Evolutionary conservation across 2,329 filamentous ascomycete genomes (phyloP).

Genomic region (Cladosporium sp.): DNA sequence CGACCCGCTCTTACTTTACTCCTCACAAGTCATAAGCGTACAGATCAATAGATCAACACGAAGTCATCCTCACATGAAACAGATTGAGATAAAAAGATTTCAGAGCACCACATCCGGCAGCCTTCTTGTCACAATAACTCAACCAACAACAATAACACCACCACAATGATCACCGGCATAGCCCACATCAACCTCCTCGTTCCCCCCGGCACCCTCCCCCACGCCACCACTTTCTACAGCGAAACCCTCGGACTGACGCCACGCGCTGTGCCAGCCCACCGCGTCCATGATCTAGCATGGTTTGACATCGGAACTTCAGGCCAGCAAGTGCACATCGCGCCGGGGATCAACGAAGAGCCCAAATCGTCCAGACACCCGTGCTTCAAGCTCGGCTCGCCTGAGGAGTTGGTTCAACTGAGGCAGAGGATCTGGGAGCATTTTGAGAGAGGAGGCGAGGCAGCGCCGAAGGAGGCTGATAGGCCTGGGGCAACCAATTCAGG

Average conservation of each 20-base stretch:
- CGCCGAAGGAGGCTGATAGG: slow-evolving; percentile 52
- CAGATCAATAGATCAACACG: no score
- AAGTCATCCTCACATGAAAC: neutral
- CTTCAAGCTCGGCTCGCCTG: slow-evolving; percentile 48
- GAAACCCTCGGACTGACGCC: slow-evolving; percentile 52
- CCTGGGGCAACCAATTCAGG: slow-evolving; percentile 45
- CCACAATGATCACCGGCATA: slow-evolving; percentile 49
- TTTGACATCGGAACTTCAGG: slow-evolving; percentile 54
- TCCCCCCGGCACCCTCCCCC: slow-evolving; percentile 48
- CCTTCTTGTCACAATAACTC: no score
- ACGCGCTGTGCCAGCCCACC: slow-evolving; percentile 50
- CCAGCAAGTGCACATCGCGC: slow-evolving; percentile 56
- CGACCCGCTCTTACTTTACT: neutral
- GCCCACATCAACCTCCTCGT: slow-evolving; percentile 59
- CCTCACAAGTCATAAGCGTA: neutral
- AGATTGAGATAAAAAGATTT: neutral
- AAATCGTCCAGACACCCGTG: slow-evolving; percentile 54
- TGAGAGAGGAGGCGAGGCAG: slow-evolving; percentile 44
- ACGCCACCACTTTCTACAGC: slow-evolving; percentile 53
- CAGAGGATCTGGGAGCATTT: slow-evolving; percentile 51
- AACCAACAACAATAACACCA: neutral
- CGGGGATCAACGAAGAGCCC: slow-evolving; percentile 39
- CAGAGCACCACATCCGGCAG: no score
- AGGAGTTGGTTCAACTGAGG: slow-evolving; percentile 48
- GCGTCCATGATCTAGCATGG: slow-evolving; percentile 53